Evolutionary conservation across 305 asterid species (phyloP).

Genomic region (Ilex paraguariensis): DNA sequence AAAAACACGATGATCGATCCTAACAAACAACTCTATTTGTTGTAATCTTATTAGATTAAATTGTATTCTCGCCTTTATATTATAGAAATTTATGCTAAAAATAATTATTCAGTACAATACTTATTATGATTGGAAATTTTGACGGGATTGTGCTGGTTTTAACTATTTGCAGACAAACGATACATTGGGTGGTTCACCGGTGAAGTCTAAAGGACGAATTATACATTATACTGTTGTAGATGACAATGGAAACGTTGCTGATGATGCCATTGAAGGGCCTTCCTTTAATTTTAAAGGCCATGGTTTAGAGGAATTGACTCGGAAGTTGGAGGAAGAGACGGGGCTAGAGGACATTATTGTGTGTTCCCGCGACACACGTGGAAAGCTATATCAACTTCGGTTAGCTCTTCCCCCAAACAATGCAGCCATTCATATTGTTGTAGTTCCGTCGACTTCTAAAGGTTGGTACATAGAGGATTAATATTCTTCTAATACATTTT

Average conservation of each 20-base stretch:
- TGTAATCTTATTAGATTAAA: too few relatives aligned
- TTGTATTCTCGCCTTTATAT: too few relatives aligned
- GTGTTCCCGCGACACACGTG: slow-evolving; percentile 52
- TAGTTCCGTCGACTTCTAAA: slow-evolving; percentile 64
- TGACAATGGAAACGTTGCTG: slow-evolving; percentile 44
- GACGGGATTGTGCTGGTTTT: slow-evolving; percentile 6
- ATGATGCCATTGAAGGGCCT: slow-evolving; percentile 38
- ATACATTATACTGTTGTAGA: slow-evolving; percentile 58
- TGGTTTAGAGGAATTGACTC: slow-evolving; percentile 55
- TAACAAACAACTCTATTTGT: too few relatives aligned
- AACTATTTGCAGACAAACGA: slow-evolving; percentile 28
- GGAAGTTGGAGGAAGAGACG: slow-evolving; percentile 66
- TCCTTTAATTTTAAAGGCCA: slow-evolving; percentile 65
- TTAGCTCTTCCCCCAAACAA: slow-evolving; percentile 86
- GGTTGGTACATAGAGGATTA: slow-evolving; percentile 23
- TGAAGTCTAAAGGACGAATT: slow-evolving; percentile 56
- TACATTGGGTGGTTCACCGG: slow-evolving; percentile 25
- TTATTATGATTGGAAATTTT: neutral
- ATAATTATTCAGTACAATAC: neutral
- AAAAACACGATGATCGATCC: too few relatives aligned
- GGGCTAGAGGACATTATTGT: slow-evolving; percentile 54
- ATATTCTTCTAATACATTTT: too few relatives aligned
- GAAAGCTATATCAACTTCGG: slow-evolving; percentile 72
- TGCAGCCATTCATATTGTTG: slow-evolving; percentile 73
- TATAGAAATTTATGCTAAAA: too few relatives aligned